Base-by-base conservation (phyloP, 2,329 filamentous ascomycete genomes). In the Cytospora chrysosperma region DNA sequence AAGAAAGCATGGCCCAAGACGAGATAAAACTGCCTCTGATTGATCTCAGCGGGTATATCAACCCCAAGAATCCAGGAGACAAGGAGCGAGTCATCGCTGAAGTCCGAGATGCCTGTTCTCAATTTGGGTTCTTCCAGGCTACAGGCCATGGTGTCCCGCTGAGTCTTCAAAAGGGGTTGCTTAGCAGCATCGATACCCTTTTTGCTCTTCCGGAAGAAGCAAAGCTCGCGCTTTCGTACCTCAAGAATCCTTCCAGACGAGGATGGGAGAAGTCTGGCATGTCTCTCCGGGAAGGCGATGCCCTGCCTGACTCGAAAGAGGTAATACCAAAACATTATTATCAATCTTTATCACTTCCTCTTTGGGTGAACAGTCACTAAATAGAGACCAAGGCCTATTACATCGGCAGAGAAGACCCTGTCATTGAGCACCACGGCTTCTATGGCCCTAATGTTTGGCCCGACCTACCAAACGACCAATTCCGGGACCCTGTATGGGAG, bases 401-500 rank as follows among this genome's bases (percentile, higher is more conserved):
- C 59, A 55, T 72, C 13, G 67, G 68, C 56, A 61, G 61, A 4
- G 71, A 72, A 43, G 68, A 70, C 17, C 68, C 70, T 6, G 67
- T 62, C 13, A 27, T 70, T 4, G 71, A 70, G 32, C 58, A 59
- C 4, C 28, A 63, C 1, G 70, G 70, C 17, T 67, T 72, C 58
- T 62, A 72, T 56, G 70, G 73, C 13, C 73, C 73, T 9, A 75
- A 75, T 49, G 59, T 71, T 12, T 75, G 73, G 73, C 74, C 73
- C 2, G 37, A 67, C 50, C 65, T 73, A 6, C 69, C 72, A 2
- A 67, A 70, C 21, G 65, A 69, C 6, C 65, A 74, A 10, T 75
- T 75, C 66, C 72, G 66, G 50, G 59, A 52, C 5, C 72, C 70
- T 0, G 67, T 70, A 27, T 67, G 57, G 65, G 60, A 63, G 24